phyloP scores from a whole-genome alignment of 1,139 yeast species.

The Sugiyamaella japonica region DNA sequence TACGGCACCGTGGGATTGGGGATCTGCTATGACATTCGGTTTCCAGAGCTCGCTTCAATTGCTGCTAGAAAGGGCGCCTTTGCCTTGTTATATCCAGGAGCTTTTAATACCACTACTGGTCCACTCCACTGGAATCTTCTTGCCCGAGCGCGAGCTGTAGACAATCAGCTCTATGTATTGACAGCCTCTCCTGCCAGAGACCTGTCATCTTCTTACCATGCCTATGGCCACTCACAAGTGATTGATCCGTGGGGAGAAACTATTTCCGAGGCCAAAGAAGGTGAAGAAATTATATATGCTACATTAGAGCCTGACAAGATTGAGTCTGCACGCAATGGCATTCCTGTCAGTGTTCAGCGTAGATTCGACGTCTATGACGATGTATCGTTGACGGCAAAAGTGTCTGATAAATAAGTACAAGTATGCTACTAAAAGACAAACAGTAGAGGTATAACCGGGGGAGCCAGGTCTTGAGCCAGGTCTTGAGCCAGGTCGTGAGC shows the following conservation, averaged over 20 bases:
- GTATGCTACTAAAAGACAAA: not conserved
- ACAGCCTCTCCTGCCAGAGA: constrained; percentile 91
- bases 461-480: not conserved
- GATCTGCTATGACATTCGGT: constrained; percentile 88
- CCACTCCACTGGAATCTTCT: constrained; percentile 92
- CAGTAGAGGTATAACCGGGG: no score
- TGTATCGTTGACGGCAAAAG: constrained; percentile 50
- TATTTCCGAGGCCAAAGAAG: constrained; percentile 80
- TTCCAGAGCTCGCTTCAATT: constrained; percentile 83
- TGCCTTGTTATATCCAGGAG: constrained; percentile 93
- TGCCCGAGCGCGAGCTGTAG: constrained; percentile 85
- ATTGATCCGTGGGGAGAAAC: constrained; percentile 84
- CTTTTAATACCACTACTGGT: constrained; percentile 93
- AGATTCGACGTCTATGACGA: constrained; percentile 83
- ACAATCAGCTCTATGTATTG: constrained; percentile 77
- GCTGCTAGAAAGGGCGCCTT: constrained; percentile 77
- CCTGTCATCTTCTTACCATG: constrained; percentile 70
- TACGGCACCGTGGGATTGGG: constrained; percentile 84
- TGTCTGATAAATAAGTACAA: constrained; percentile 17
- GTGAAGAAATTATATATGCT: constrained; percentile 78
- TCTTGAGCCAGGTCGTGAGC: not conserved
- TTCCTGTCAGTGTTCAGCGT: constrained; percentile 79
- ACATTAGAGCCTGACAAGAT: constrained; percentile 68
- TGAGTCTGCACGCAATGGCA: constrained; percentile 61
- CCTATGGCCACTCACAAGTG: constrained; percentile 88